phyloP scores from a whole-genome alignment of 768 basidiomycete species.

The Termitomyces sp. region DNA sequence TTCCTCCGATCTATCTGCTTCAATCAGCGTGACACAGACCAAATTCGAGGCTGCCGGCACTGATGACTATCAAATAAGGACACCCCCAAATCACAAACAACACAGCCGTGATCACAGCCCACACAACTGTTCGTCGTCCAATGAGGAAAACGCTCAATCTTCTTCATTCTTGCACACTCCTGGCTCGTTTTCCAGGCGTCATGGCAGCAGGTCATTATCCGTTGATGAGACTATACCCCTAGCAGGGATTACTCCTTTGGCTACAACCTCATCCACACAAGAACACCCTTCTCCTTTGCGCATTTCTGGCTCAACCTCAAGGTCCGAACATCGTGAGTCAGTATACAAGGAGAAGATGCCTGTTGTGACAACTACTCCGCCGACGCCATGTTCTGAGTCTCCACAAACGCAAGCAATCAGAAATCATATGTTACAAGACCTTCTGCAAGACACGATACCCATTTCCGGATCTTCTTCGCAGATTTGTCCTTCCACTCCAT shows the following conservation, averaged over 20 bases:
- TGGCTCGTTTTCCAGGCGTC: not conserved
- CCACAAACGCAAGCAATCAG: constrained; percentile 15
- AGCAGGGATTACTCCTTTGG: not conserved
- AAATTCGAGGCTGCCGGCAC: constrained; percentile 1
- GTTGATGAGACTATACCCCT: not conserved
- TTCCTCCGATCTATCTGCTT: not conserved
- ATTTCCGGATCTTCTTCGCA: not conserved
- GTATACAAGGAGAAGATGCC: not conserved
- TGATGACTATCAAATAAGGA: not conserved
- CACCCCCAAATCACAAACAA: not conserved
- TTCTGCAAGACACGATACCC: constrained; percentile 27
- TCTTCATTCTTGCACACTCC: not conserved
- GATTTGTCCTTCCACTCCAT: constrained; percentile 18
- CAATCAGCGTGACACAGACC: constrained; percentile 1
- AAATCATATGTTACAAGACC: constrained; percentile 36
- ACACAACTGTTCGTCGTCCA: not conserved
- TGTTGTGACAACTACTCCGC: not conserved
- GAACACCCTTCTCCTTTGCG: not conserved
- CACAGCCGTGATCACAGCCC: not conserved
- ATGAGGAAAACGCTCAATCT: not conserved
- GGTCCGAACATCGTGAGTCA: not conserved
- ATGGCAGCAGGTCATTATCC: not conserved
- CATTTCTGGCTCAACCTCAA: not conserved
- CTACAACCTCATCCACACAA: not conserved
- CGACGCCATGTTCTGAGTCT: not conserved